Evolutionary conservation across 208 protist species (phyloP), one percentile per base, ranked within the genome.

Genomic region (Trypanosoma congolense): DNA sequence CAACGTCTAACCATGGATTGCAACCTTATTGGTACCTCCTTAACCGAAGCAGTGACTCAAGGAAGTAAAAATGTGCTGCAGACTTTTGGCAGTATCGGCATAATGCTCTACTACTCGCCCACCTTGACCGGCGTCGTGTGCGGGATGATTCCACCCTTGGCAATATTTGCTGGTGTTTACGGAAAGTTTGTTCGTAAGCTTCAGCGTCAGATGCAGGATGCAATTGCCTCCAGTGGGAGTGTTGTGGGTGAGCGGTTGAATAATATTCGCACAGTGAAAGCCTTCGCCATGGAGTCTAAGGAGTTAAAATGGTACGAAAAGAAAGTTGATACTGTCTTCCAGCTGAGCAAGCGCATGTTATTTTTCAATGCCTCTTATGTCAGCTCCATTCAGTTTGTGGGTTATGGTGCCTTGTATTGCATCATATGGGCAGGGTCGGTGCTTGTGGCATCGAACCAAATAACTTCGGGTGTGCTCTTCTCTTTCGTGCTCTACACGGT

Each of bases 401-500:
- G 88, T 4, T 95, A 92, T 60, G 77, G 78, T 38, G 84, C 82
- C 10, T 73, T 92, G 70, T 90, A 89, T 68, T 74, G 78, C 57
- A 72, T 95, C 56, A 80, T 92, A 65, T 95, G 83, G 83, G 85
- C 84, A 2, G 88, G 88, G 51, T 90, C 82, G 16, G 75, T 92
- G 73, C 79, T 91, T 42, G 83, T 94, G 22, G 72, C 86, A 18
- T 73, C 75, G 2, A 77, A 75, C 18, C 61, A 71, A 36, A 61
- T 96, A 18, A 82, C 90, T 22, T 70, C 85, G 10, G 90, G 90
- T 12, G 42, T 83, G 4, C 77, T 96, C 49, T 92, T 92, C 52
- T 92, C 83, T n/a, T 92, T 96, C 43, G 70, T 93, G 44, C 67
- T 96, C 2, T 95, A 96, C 60, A 90, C 81, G 4, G 72, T 96